Evolutionary conservation across 306 rosid species (phyloP).

Genomic region (Lathyrus tuberosus): DNA sequence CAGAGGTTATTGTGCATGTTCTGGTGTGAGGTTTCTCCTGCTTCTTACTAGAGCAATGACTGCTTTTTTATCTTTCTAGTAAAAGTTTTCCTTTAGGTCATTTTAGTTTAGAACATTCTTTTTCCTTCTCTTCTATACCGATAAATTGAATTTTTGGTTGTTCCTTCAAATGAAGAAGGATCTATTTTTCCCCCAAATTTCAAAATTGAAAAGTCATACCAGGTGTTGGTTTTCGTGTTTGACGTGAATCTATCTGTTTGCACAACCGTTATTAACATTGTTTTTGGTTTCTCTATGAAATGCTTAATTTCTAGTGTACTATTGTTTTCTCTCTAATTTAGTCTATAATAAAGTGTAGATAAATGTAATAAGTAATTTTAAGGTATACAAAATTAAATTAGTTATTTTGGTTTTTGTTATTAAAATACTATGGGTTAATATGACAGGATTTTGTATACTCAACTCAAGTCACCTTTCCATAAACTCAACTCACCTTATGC

Average conservation of each 20-base stretch:
- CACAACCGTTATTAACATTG: constrained; percentile 21
- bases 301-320: no score
- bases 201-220: constrained; percentile 34
- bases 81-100: constrained; percentile 26
- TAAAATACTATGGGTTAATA: no score
- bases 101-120: constrained; percentile 45
- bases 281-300: no score
- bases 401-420: no score
- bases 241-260: constrained; percentile 31
- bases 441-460: no score
- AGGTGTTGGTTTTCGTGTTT: constrained; percentile 31
- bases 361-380: no score
- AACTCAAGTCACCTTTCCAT: no score
- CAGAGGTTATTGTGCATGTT: constrained; percentile 37
- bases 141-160: constrained; percentile 44
- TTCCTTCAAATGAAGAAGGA: constrained; percentile 42
- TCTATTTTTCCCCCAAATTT: constrained; percentile 27
- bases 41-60: constrained; percentile 44
- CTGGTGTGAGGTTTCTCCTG: constrained; percentile 42
- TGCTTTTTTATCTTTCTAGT: constrained; percentile 27
- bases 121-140: constrained; percentile 36
- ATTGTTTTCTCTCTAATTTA: no score
- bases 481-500: no score
- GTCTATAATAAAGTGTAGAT: no score
- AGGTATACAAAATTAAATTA: no score